Evolutionary conservation across 2,329 filamentous ascomycete species (phyloP), one percentile per base, ranked within the genome.

Genomic region (Fonsecaea pedrosoi): DNA sequence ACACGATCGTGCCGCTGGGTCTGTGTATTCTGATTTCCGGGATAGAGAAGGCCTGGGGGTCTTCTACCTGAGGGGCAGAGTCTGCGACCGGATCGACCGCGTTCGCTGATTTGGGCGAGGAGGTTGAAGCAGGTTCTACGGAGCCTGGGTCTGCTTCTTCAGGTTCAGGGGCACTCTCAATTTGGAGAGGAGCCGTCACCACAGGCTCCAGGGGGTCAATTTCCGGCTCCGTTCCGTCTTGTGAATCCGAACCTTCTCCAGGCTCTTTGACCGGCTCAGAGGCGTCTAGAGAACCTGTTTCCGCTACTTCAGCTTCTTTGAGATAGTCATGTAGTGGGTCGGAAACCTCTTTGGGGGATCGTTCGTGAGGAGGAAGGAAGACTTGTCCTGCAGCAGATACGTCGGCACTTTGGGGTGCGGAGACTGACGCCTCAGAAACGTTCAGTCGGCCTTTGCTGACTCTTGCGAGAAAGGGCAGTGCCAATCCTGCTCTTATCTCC

Each of bases 381-480:
- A 71, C 60, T 35, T 64, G 63, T 45, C 69, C 69, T 57, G 59
- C 45, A 9, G 62, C 69, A 10, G 59, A 62, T 45, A 71, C 50
- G n/a, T 65, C 60, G 13, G 67, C 63, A 48, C 65, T 58, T 56
- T 53, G 37, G 18, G 64, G 64, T 6, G 62, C 42, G n/a, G 62
- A 55, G n/a, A 69, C 54, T 15, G 64, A 69, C 54, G 69, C 64
- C 50, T 71, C 69, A 10, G 69, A 71, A 30, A 69, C 64, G 45
- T 64, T 69, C 40, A 69, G 54, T 10, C 63, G 68, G 53, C 68
- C 68, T 58, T 62, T 65, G 42, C 66, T 60, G 30, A 64, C 50
- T 48, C 40, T 66, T 53, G 66, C 57, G 32, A 68, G 60, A 21
- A 66, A 68, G 4, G 65, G 65, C 45, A 69, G 54, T 10, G 37